phyloP scores from a whole-genome alignment of 306 rosid genomes.

The Citrullus amarus region DNA sequence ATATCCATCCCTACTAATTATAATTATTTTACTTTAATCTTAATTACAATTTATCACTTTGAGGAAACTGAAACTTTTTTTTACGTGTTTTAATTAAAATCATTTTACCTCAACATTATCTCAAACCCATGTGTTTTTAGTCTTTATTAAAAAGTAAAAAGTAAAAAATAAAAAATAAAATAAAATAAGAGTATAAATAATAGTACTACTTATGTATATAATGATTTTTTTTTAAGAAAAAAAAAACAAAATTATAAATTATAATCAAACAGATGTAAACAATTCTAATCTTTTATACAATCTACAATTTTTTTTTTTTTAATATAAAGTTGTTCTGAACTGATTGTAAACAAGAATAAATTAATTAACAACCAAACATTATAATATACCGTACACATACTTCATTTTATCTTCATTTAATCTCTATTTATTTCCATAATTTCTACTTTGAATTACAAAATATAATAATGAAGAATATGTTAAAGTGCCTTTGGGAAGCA shows the following conservation, averaged over 20 bases:
- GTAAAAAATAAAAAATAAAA: too few relatives aligned
- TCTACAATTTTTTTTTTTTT: not conserved
- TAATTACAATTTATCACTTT: not conserved
- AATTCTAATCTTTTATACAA: not conserved
- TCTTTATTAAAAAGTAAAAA: too few relatives aligned
- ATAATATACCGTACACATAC: not conserved
- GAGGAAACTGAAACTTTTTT: not conserved
- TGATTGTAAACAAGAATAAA: not conserved
- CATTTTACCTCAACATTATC: too few relatives aligned
- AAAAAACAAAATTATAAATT: not conserved
- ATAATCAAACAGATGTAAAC: not conserved
- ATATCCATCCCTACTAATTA: not conserved
- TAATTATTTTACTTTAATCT: not conserved
- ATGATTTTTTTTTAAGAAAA: too few relatives aligned
- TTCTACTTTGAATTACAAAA: not conserved
- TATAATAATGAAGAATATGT: not conserved
- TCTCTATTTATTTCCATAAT: not conserved
- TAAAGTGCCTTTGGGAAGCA: conserved; percentile 10
- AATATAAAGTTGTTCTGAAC: not conserved
- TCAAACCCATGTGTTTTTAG: too few relatives aligned
- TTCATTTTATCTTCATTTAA: not conserved
- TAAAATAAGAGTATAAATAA: too few relatives aligned
- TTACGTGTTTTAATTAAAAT: too few relatives aligned
- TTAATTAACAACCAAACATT: not conserved
- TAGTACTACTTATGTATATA: too few relatives aligned